Percentiles rank a stretch among this genome's conserved stretches.
These are phyloP conservation scores for Chalciporus chontae DNA, from an alignment of 768 basidiomycete species.

Conservation along the genomic window DNA sequence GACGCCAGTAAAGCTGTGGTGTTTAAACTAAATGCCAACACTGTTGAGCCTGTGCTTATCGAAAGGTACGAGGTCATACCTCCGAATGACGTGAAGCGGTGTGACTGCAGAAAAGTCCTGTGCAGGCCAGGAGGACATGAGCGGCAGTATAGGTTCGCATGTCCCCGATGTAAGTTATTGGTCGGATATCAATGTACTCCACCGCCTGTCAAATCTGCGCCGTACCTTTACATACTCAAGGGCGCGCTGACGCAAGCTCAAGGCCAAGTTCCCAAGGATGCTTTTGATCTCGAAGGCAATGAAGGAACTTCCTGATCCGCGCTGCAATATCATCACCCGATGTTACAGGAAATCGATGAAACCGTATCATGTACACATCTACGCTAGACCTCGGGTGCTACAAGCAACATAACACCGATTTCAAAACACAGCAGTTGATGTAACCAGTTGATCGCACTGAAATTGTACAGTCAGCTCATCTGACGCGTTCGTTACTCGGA, in stretches of 20 bases:
- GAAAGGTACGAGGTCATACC: constrained; percentile 57
- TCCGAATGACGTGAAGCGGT: constrained; percentile 11
- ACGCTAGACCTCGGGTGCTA: background rate
- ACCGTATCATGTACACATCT: background rate
- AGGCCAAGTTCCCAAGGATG: constrained; percentile 81
- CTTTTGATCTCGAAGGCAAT: constrained; percentile 57
- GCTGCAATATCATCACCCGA: background rate
- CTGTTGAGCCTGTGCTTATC: constrained; percentile 66
- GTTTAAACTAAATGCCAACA: constrained; percentile 83
- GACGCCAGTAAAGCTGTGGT: constrained; percentile 56
- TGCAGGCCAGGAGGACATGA: constrained; percentile 65
- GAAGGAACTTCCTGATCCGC: constrained; percentile 2
- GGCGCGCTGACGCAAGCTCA: constrained; percentile 87
- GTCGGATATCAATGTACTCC: constrained; percentile 73
- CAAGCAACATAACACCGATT: background rate
- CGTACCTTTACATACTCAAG: constrained; percentile 75
- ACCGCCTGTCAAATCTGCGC: constrained; percentile 71
- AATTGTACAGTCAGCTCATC: constrained; percentile 10
- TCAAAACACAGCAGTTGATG: background rate
- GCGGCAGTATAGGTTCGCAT: constrained; percentile 65
- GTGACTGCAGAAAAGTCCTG: constrained; percentile 14
- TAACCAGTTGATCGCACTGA: background rate
- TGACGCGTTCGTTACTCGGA: background rate
- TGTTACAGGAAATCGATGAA: background rate
- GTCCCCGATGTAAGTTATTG: constrained; percentile 46